Percentiles rank a stretch among this genome's conserved stretches.
Conservation (phyloP, 805 yeast species). For the Torulaspora quercuum region DNA sequence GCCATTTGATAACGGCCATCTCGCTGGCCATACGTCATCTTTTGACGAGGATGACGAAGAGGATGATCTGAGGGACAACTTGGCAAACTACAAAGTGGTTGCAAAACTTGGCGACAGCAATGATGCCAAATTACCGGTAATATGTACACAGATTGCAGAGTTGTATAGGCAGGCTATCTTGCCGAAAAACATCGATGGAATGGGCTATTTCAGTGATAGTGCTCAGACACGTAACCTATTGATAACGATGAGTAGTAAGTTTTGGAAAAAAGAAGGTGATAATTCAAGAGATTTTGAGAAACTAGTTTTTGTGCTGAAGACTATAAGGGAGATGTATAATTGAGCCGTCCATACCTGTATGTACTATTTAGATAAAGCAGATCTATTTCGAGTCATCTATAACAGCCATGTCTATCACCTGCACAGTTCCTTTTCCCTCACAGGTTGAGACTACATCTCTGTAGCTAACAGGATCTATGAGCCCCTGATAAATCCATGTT, state of each 20-base stretch:
- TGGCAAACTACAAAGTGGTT: constrained; percentile 44
- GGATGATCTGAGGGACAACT: constrained; percentile 26
- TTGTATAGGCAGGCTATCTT: constrained; percentile 32
- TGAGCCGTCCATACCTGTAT: no score
- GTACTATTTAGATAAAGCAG: background rate
- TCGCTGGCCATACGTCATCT: constrained; percentile 17
- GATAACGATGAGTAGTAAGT: constrained; percentile 45
- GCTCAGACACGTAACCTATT: constrained; percentile 28
- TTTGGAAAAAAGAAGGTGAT: constrained; percentile 40
- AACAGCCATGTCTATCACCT: constrained; percentile 86
- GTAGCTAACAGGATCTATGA: constrained; percentile 84
- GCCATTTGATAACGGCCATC: constrained; percentile 19
- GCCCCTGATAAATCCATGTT: constrained; percentile 54
- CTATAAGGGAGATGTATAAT: constrained; percentile 30
- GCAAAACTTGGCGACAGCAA: constrained; percentile 47
- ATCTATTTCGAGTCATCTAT: constrained; percentile 47
- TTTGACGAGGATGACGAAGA: constrained; percentile 20
- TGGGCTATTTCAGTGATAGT: constrained; percentile 11
- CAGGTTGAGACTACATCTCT: constrained; percentile 64
- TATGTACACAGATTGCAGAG: constrained; percentile 44
- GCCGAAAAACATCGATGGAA: constrained; percentile 17
- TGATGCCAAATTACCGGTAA: constrained; percentile 46
- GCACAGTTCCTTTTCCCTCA: constrained; percentile 54
- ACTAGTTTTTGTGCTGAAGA: constrained; percentile 43
- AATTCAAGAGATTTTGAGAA: constrained; percentile 42